Conservation (phyloP, 495 filamentous ascomycete species). For the Penicillium nucicola region DNA sequence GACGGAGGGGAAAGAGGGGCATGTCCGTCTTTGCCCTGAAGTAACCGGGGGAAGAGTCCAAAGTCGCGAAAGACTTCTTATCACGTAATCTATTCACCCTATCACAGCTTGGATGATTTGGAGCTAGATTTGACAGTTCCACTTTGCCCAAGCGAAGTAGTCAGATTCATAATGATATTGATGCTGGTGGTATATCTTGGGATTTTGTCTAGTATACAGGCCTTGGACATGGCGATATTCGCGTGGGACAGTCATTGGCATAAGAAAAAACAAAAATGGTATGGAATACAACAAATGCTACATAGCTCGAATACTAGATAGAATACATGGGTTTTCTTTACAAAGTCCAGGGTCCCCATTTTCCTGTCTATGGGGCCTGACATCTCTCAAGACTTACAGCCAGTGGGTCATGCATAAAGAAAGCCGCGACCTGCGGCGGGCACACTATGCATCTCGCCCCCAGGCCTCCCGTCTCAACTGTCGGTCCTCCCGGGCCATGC, state of each 20-base stretch:
- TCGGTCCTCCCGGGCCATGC: constrained; percentile 71
- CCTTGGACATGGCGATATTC: neutral
- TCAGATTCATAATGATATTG: too few species aligned
- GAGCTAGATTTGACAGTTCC: neutral
- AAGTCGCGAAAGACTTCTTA: constrained; percentile 8
- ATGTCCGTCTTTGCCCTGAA: constrained; percentile 19
- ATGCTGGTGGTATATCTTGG: too few species aligned
- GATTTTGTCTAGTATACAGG: too few species aligned
- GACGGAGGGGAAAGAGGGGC: constrained; percentile 42
- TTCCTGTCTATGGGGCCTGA: too few species aligned
- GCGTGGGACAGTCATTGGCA: neutral
- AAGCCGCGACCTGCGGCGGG: neutral
- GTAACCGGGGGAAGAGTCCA: constrained; percentile 8
- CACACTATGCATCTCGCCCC: constrained; percentile 44
- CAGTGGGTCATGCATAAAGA: too few species aligned
- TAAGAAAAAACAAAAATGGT: neutral
- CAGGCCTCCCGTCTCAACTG: constrained; percentile 61
- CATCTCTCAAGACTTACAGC: too few species aligned
- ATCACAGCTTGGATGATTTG: constrained; percentile 14
- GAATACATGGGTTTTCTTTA: constrained; percentile 19
- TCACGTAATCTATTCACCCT: constrained; percentile 26
- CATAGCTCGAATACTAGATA: constrained; percentile 10
- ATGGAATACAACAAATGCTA: constrained; percentile 11
- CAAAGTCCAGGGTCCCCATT: neutral
- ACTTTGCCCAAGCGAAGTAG: too few species aligned